phyloP scores from a whole-genome alignment of 2,329 filamentous ascomycete species.

The Coniochaeta prunicola region DNA sequence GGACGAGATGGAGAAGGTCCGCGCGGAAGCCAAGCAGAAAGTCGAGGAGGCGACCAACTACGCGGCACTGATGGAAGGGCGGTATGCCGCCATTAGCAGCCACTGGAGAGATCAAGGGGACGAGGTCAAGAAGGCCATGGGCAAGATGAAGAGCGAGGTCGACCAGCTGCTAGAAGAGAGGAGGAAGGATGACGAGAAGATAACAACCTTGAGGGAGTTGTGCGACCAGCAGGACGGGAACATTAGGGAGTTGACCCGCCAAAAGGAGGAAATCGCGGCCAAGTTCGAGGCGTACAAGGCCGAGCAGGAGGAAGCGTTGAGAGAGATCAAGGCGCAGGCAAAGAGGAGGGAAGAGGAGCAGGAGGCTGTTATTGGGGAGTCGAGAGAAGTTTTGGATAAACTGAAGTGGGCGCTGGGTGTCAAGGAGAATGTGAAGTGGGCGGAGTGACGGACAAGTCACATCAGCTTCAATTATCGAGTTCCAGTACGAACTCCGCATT shows the following conservation, averaged over 20 bases:
- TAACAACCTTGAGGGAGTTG: conserved; percentile 57
- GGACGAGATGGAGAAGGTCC: conserved; percentile 55
- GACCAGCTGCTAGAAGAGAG: conserved; percentile 46
- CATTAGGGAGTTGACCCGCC: conserved; percentile 49
- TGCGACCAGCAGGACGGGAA: conserved; percentile 69
- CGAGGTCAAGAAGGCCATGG: conserved; percentile 46
- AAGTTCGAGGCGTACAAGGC: conserved; percentile 59
- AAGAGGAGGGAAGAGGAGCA: conserved; percentile 54
- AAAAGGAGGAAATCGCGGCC: conserved; percentile 54
- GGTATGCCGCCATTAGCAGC: conserved; percentile 59
- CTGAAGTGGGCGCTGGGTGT: conserved; percentile 67
- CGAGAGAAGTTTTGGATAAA: conserved; percentile 55
- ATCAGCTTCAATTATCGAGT: background rate
- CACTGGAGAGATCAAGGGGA: conserved; percentile 62
- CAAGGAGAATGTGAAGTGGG: conserved; percentile 52
- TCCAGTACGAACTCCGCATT: background rate
- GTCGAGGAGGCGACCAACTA: conserved; percentile 60
- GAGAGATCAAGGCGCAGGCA: conserved; percentile 51
- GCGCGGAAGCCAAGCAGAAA: conserved; percentile 51
- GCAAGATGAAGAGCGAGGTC: conserved; percentile 46
- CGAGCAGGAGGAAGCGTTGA: conserved; percentile 54
- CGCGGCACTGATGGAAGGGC: conserved; percentile 61
- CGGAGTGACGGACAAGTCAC: conserved; percentile 32
- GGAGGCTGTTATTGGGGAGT: conserved; percentile 47
- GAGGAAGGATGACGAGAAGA: conserved; percentile 53